Conservation (phyloP, 306 rosid species). For the Sindora glabra region DNA sequence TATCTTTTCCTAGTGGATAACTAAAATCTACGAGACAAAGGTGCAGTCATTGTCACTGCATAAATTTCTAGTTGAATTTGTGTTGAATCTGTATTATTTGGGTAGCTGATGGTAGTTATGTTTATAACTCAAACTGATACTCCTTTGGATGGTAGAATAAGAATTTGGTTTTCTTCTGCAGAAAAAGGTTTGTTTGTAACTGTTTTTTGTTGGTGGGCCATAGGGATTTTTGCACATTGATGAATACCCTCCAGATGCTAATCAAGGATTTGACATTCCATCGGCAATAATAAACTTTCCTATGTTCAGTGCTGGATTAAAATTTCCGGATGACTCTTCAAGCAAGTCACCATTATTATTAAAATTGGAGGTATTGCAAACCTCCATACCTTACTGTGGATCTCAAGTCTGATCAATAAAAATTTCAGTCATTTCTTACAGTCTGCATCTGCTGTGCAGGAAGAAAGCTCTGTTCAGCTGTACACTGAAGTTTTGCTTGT, state of each 20-base stretch:
- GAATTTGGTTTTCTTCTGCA: slow-evolving; percentile 3
- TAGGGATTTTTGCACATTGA: slow-evolving; percentile 95
- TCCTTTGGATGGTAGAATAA: not conserved
- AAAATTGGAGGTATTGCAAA: slow-evolving; percentile 54
- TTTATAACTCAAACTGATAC: not conserved
- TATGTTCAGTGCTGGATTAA: slow-evolving; percentile 48
- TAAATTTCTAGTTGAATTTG: not conserved
- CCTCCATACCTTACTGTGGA: not conserved
- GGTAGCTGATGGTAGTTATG: slow-evolving; percentile 1
- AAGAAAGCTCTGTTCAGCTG: slow-evolving; percentile 49
- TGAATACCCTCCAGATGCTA: slow-evolving; percentile 95
- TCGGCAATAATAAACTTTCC: slow-evolving; percentile 89
- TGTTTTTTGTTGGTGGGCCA: slow-evolving; percentile 4
- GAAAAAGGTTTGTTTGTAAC: slow-evolving; percentile 5
- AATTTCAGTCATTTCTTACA: slow-evolving; percentile 1
- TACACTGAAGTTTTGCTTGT: slow-evolving; percentile 87
- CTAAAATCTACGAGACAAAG: not conserved
- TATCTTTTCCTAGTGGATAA: not conserved
- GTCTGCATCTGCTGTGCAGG: slow-evolving; percentile 42
- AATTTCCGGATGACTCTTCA: slow-evolving; percentile 31
- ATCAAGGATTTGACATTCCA: slow-evolving; percentile 96
- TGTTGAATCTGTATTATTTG: not conserved
- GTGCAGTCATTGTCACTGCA: not conserved
- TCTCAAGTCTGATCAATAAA: too few species aligned
- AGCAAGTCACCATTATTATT: slow-evolving; percentile 57